Conservation (phyloP, 1,284 basidiomycete genomes). For the Cystobasidium slooffiae region DNA sequence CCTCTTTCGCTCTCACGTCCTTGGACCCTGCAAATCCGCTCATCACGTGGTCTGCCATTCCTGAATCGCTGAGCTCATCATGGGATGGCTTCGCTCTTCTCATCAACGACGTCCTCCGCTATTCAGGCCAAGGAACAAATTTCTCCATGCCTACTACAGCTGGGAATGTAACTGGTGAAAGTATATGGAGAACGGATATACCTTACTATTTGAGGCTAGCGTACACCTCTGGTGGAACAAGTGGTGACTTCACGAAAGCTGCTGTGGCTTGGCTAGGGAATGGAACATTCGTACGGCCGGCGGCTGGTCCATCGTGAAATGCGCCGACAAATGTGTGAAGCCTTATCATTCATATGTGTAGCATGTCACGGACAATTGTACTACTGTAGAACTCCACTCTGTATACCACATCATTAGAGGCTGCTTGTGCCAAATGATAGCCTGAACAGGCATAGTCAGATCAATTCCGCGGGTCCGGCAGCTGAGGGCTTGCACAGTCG, state of each 20-base stretch:
- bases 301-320: constrained; percentile 66
- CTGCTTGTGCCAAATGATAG: no score
- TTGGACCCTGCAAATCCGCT: constrained; percentile 65
- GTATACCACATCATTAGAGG: neutral
- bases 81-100: constrained; percentile 80
- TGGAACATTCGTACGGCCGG: constrained; percentile 76
- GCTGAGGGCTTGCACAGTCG: no score
- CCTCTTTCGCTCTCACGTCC: constrained; percentile 71
- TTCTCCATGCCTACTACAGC: constrained; percentile 63
- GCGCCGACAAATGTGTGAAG: neutral
- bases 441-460: no score
- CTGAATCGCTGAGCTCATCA: constrained; percentile 55
- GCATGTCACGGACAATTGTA: neutral
- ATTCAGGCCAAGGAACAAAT: constrained; percentile 68
- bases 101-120: constrained; percentile 82
- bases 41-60: constrained; percentile 68
- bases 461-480: no score
- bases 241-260: constrained; percentile 80
- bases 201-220: constrained; percentile 71
- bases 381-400: neutral
- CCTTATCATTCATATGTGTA: neutral
- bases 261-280: constrained; percentile 73
- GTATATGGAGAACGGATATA: constrained; percentile 58
- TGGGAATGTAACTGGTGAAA: constrained; percentile 60
- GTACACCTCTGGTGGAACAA: constrained; percentile 60